A percentile compares a stretch with the other conserved stretches of the same genome.
phyloP scores from a whole-genome alignment of 257 asterid species.

The Leptodermis oblonga region DNA sequence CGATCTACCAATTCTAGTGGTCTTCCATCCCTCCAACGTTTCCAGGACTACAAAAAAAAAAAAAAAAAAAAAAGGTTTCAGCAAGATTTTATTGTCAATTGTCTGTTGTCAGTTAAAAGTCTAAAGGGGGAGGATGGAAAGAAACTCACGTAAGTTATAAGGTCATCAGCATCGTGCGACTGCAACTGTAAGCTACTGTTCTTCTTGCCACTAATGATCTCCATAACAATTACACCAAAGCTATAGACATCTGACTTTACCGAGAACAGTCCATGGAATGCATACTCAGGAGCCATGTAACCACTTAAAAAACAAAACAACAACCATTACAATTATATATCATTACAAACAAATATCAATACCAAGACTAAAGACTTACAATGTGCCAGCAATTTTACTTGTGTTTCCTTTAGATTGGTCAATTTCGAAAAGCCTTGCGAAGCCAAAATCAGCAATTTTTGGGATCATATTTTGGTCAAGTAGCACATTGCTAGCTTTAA shows the following conservation, averaged over 20 bases:
- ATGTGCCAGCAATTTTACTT: slow-evolving; percentile 21
- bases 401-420: slow-evolving; percentile 24
- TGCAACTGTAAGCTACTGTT: not conserved
- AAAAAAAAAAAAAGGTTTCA: too few species aligned
- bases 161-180: not conserved
- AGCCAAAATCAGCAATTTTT: slow-evolving; percentile 29
- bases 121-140: not conserved
- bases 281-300: not conserved
- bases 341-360: not conserved
- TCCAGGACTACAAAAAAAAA: slow-evolving; percentile 26
- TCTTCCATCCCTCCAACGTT: slow-evolving; percentile 18
- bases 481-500: slow-evolving; percentile 27
- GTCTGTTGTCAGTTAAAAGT: not conserved
- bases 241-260: slow-evolving; percentile 12
- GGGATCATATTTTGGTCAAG: slow-evolving; percentile 27
- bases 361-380: slow-evolving; percentile 2
- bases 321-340: not conserved
- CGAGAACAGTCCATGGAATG: not conserved
- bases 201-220: slow-evolving; percentile 11
- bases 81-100: too few species aligned
- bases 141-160: slow-evolving; percentile 5
- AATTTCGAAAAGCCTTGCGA: slow-evolving; percentile 19
- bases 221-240: slow-evolving; percentile 4
- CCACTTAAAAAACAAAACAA: not conserved
- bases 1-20: slow-evolving; percentile 24